phyloP scores from a whole-genome alignment of 805 yeast genomes.

The Grigorovia yakushimaensis region DNA sequence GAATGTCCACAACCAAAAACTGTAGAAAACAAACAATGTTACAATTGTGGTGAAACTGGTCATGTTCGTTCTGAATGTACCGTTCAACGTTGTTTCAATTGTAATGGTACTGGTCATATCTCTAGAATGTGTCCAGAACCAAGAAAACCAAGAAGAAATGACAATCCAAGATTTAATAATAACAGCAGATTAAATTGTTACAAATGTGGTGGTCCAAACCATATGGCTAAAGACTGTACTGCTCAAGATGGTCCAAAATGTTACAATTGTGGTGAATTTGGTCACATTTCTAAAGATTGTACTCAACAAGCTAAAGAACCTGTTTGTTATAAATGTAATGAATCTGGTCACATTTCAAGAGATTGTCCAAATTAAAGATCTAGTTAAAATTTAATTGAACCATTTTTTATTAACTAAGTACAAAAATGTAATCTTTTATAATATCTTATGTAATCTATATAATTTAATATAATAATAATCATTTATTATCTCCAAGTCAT shows the following conservation, averaged over 20 bases:
- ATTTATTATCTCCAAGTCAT: not conserved
- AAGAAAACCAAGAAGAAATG: conserved; percentile 19
- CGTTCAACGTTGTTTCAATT: conserved; percentile 69
- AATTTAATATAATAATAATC: not conserved
- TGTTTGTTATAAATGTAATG: conserved; percentile 40
- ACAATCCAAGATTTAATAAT: conserved; percentile 2
- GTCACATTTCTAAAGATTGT: conserved; percentile 85
- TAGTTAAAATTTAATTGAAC: not conserved
- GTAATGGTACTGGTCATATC: conserved; percentile 71
- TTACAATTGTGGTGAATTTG: conserved; percentile 85
- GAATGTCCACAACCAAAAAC: conserved; percentile 87
- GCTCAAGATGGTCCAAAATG: conserved; percentile 61
- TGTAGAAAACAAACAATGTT: conserved; percentile 78
- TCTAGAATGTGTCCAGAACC: conserved; percentile 65
- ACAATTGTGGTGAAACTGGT: conserved; percentile 86
- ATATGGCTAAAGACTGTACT: conserved; percentile 85
- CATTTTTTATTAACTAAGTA: no score
- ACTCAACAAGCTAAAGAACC: conserved; percentile 43
- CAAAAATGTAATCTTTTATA: not conserved
- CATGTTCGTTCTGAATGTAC: conserved; percentile 81
- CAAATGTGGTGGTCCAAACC: conserved; percentile 91
- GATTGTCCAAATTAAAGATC: conserved; percentile 41
- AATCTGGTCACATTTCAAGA: conserved; percentile 77
- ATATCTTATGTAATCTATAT: not conserved
- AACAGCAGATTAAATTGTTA: conserved; percentile 47